These are phyloP conservation scores for Hemileccinum impolitum DNA, from an alignment of 768 basidiomycete genomes.

Conservation along the genomic window DNA sequence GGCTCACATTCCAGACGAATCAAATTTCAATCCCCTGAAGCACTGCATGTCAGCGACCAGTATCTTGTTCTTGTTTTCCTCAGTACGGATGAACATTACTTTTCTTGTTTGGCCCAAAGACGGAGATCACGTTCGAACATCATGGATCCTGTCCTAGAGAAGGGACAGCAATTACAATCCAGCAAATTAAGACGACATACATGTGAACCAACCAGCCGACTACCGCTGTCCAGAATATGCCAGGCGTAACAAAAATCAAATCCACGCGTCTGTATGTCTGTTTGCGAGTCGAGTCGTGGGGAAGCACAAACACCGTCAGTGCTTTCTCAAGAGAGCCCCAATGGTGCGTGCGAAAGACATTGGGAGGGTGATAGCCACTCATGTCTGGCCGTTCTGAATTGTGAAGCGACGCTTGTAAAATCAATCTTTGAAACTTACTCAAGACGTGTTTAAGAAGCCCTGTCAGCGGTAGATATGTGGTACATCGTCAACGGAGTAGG, in stretches of 20 bases:
- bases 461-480: conserved; percentile 20
- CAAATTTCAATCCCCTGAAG: conserved; percentile 74
- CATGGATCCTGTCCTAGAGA: conserved; percentile 74
- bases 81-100: conserved; percentile 33
- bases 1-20: conserved; percentile 74
- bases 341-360: conserved; percentile 53
- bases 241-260: conserved; percentile 73
- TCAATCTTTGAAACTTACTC: conserved; percentile 45
- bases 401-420: conserved; percentile 11
- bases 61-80: background rate
- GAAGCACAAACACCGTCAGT: conserved; percentile 73
- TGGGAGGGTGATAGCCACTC: conserved; percentile 55
- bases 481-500: background rate
- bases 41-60: conserved; percentile 1
- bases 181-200: background rate
- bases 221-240: conserved; percentile 84
- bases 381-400: conserved; percentile 40
- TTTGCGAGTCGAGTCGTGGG: conserved; percentile 33
- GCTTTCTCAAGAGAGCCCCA: conserved; percentile 85
- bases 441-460: conserved; percentile 81
- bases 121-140: conserved; percentile 88
- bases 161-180: background rate
- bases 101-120: conserved; percentile 62
- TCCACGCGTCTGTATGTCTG: conserved; percentile 71
- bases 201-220: conserved; percentile 66